Evolutionary conservation across 495 filamentous ascomycete genomes (phyloP), one percentile per base, ranked within the genome.

Genomic region (Xylaria acuta): DNA sequence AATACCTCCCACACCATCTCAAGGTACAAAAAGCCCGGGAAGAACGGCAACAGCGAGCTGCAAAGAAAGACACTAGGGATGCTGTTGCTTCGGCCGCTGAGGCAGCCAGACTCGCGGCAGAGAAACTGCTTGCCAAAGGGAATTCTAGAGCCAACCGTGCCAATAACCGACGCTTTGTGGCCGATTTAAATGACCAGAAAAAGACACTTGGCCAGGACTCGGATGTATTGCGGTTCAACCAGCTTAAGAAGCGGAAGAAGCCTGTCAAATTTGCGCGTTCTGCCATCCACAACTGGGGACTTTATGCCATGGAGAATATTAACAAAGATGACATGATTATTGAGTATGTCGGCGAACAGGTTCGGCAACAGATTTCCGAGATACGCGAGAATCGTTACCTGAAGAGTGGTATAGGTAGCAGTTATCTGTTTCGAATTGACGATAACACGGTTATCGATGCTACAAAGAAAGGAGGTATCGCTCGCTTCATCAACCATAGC

Each of bases 301-400:
- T 99, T 49, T 99, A 98, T 76, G 94, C 96, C 8, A 94, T 97
- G 86, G 95, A 98, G 81, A 95, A 97, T 75, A 99, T 99, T 71
- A 87, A 93, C 38, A 94, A 94, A 74, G 97, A 97, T 79, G 96
- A 99, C 80, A 98, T 99, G 94, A 99, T 99, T 77, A 99, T 99
- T 78, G 96, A 99, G 83, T 99, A 99, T 79, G 96, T 99, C 22
- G 96, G 96, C 67, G 97, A 99, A 82, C 97, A 96, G 77, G 94
- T 99, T 16, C 90, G 96, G 62, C 96, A 98, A 81, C 93, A 95
- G 78, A 95, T 99, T 72, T 95, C 96, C 4, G 95, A 99, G 74
- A 90, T 98, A 82, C 90, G 96, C 64, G 96, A 99, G 84, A 86
- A 89, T 60, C 89, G 91, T 68, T 99, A 99, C 80, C 87, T 97